Base-by-base conservation (phyloP, 2,329 filamentous ascomycete species). In the Madurella fahalii region DNA sequence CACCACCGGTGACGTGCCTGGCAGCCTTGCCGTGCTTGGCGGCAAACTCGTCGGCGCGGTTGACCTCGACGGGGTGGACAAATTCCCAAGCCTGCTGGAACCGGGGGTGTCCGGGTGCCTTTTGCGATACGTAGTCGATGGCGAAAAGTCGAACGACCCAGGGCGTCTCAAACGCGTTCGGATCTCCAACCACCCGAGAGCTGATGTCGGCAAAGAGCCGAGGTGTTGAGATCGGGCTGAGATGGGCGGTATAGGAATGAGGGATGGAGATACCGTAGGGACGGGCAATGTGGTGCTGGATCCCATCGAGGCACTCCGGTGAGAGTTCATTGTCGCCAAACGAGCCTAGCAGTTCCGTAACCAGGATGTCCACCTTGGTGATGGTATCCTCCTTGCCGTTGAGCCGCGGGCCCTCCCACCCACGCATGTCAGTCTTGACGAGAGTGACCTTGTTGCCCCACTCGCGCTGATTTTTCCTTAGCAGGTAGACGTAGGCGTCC, bases 291-390 rank as follows among this genome's bases (percentile, higher is more conserved):
- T 97, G 88, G 65, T 93, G 87, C 68, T 96, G 93, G 47, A 97
- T 92, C 43, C 94, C 94, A 68, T 99, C 94, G 11, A 99, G 79
- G 66, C 94, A 99, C 73, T 99, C 94, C 0, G 94, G 70, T 0
- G 90, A 96, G 9, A 99, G 82, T 72, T 99, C 94, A 67, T 99
- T 99, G 72, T 99, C 94, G 20, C 86, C 94, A 67, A 97, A 99
- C 2, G 92, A 96, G 39, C 91, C 94, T 0, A 99, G 82, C 0
- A 99, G 82, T 71, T 99, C 94, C 2, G 92, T 96, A 30, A 99
- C 85, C 3, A 99, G 76, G 52, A 99, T 96, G 69, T 99, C 94
- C 41, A 99, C 87, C 65, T 86, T 84, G 62, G 78, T 73, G 13
- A 77, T 75, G 2, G 75, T 72, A 41, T 69, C 67, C 41, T 73